Base-by-base conservation (phyloP, 305 asterid species). In the Fraxinus latifolia region DNA sequence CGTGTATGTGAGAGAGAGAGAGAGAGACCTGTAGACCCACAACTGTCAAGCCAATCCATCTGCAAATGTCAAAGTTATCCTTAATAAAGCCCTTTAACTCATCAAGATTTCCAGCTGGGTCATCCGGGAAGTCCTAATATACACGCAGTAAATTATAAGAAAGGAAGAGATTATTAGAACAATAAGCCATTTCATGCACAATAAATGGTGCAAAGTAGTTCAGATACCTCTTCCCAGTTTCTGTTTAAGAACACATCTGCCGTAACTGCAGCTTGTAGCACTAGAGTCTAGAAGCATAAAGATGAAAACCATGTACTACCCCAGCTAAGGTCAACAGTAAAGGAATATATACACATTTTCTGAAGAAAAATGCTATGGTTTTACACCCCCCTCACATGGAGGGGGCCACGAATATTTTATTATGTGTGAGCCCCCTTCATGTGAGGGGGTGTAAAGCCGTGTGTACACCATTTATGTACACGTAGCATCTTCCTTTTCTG, bases 71-170 rank as follows among this genome's bases (percentile, higher is more conserved):
- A 81, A 91, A 93, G 87, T 95, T 94, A 74, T 89, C 88, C 86
- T 82, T 89, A 77, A 94, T 78, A 33, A 95, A 95, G 60, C 87
- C 81, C 88, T 91, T 92, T 60, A 95, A 79, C 83, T 87, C 90
- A 80, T 90, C 88, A 39, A 95, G 82, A 81, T 95, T 92, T 80
- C 96, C 98, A 19, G 98, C 87, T 75, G 92, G 83, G 81, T 95
- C 99, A 77, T 81, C 84, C 0, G 98, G 99, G 82, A 95, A 94
- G 90, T 94, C 98, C 99, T 95, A 91, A 90, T 68, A 85, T 80
- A 78, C 77, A 79, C 21, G 29, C 53, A 34, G 39, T 67, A 68
- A 29, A 68, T 27, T 31, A 29, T 68, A 29, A 31, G 11, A 68
- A 68, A 68, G 37, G 65, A 65, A 58, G 1, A 32, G 58, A 72